phyloP scores from a whole-genome alignment of 1,139 yeast species.

The Chernovozyma aurita region DNA sequence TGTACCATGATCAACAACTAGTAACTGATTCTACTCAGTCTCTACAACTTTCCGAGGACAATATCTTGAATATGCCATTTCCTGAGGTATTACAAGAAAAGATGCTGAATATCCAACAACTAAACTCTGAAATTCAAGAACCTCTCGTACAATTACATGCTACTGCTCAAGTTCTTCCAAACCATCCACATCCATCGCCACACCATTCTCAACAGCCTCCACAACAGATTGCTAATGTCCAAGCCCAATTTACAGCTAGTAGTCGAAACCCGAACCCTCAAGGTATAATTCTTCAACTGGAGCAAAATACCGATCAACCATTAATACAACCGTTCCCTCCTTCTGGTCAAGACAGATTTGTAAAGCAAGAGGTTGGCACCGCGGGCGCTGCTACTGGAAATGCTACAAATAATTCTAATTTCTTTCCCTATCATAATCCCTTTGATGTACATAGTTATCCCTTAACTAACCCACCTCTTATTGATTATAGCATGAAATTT shows the following conservation, averaged over 20 bases:
- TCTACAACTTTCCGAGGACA: background rate
- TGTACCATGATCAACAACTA: background rate
- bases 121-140: no score
- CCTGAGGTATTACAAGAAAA: background rate
- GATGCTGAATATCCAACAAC: background rate
- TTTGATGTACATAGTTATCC: conserved; percentile 49
- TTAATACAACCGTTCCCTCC: no score
- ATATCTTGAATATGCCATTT: background rate
- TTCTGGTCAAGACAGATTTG: background rate
- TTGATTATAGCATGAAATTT: conserved; percentile 49
- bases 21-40: background rate
- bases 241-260: no score
- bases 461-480: conserved; percentile 61
- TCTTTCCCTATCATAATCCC: conserved; percentile 24
- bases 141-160: no score
- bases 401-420: background rate
- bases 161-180: no score
- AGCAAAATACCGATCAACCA: no score
- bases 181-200: no score
- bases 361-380: background rate
- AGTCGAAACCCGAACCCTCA: no score
- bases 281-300: no score
- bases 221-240: no score
- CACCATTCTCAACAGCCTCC: no score
- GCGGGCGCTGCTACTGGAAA: background rate